Base-by-base conservation (phyloP, 164 flowering plant genomes). In the Chimonanthus salicifolius region DNA sequence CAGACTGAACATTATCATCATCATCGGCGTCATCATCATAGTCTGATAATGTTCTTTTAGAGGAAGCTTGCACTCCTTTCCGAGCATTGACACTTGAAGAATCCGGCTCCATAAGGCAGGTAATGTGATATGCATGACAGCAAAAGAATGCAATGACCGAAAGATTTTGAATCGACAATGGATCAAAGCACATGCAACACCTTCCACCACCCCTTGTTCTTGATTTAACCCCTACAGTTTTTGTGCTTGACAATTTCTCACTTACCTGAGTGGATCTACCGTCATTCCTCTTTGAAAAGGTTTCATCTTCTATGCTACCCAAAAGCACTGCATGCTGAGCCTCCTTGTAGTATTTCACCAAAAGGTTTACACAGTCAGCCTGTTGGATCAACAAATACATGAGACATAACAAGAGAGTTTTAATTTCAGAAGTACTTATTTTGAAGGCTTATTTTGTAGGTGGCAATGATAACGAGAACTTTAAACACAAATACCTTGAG, bases 101-200 rank as follows among this genome's bases (percentile, higher is more conserved):
- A 71, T 75, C 78, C 8, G 98, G 88, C 45, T 92, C 98, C 81
- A 80, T 66, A 44, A 93, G 89, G 78, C 99, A 95, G 54, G 85
- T 81, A 74, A 73, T 73, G 83, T 95, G 99, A 76, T 95, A 95
- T 5, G 94, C 94, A 78, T 93, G 99, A 77, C 94, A 95, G 72
- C 99, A 95, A 74, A 93, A 95, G 92, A 95, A 95, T 54, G 79
- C 87, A 8, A 87, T 78, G 63, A 90, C 87, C 0, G 90, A 85
- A 2, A 77, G 88, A 50, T 79, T 80, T 70, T 82, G 90, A 76
- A 90, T 84, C 7, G 89, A 84, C 74, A 90, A 83, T 5, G 99
- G 92, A 81, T 96, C 98, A 63, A 96, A 94, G 72, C 99, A 96
- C 76, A 96, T 86, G 87, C 99, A 96, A 78, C 99, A 96, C 75